Conservation (phyloP, 2,329 filamentous ascomycete species). For the Didymella exigua region DNA sequence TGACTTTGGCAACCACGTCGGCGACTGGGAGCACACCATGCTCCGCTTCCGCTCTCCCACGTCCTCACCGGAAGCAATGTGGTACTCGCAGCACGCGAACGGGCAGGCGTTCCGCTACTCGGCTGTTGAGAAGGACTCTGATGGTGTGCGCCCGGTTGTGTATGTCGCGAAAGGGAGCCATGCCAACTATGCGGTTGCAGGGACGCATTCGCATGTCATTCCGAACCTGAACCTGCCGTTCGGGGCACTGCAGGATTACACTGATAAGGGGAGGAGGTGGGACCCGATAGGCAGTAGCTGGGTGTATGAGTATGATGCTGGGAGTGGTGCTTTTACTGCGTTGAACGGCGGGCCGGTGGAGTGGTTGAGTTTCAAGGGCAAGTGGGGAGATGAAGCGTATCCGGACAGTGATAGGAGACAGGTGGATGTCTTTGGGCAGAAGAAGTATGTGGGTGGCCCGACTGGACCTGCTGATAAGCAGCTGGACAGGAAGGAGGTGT, state of each 20-base stretch:
- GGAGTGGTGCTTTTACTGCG: constrained; percentile 52
- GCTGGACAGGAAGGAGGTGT: constrained; percentile 61
- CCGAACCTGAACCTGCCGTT: constrained; percentile 65
- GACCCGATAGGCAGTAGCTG: constrained; percentile 64
- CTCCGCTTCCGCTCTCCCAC: constrained; percentile 64
- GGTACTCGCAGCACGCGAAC: constrained; percentile 67
- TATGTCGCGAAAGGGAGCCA: constrained; percentile 68
- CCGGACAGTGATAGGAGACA: constrained; percentile 58
- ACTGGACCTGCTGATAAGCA: constrained; percentile 67
- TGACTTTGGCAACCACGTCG: constrained; percentile 66
- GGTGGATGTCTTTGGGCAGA: constrained; percentile 50
- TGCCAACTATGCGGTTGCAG: constrained; percentile 66
- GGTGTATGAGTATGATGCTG: constrained; percentile 59
- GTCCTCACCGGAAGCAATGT: constrained; percentile 58
- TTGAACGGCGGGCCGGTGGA: constrained; percentile 57
- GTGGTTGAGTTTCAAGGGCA: constrained; percentile 63
- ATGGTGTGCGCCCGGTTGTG: constrained; percentile 60
- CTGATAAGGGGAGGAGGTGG: constrained; percentile 63
- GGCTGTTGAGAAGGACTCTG: constrained; percentile 60
- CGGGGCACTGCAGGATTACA: constrained; percentile 58
- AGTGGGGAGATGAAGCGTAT: constrained; percentile 68
- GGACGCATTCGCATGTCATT: constrained; percentile 67
- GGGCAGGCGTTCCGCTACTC: constrained; percentile 68
- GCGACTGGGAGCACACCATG: constrained; percentile 72
- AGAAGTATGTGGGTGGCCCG: constrained; percentile 63